These are phyloP conservation scores for Cucurbita ficifolia DNA, from an alignment of 306 rosid species.

Conservation along the genomic window DNA sequence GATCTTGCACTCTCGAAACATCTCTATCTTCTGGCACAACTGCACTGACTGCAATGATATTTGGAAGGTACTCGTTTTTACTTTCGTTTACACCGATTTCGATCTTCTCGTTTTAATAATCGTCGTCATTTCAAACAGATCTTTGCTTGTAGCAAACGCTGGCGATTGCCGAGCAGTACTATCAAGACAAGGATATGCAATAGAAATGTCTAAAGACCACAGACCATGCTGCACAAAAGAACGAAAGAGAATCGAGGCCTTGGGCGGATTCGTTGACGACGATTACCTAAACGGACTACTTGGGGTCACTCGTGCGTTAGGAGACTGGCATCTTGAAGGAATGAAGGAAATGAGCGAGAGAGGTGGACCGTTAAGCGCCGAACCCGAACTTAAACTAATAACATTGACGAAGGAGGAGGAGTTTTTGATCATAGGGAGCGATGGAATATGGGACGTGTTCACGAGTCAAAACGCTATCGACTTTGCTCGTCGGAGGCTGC, in stretches of 20 bases:
- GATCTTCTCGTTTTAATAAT: not conserved
- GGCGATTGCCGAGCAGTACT: slow-evolving; percentile 92
- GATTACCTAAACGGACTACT: slow-evolving; percentile 66
- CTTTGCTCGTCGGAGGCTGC: slow-evolving; percentile 64
- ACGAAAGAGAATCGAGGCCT: slow-evolving; percentile 50
- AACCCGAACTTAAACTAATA: slow-evolving; percentile 63
- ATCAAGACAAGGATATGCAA: slow-evolving; percentile 52
- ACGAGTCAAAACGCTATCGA: slow-evolving; percentile 71
- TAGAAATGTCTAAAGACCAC: slow-evolving; percentile 82
- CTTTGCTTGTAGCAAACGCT: slow-evolving; percentile 89
- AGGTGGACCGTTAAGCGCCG: slow-evolving; percentile 77
- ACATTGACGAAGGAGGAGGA: slow-evolving; percentile 71
- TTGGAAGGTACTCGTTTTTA: slow-evolving; percentile 49
- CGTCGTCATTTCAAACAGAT: slow-evolving; percentile 22
- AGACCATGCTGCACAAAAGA: slow-evolving; percentile 59
- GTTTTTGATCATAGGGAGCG: slow-evolving; percentile 79
- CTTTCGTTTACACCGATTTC: not conserved
- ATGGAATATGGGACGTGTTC: slow-evolving; percentile 87
- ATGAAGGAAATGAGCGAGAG: slow-evolving; percentile 54
- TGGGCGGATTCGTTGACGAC: slow-evolving; percentile 63
- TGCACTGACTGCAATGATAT: slow-evolving; percentile 83
- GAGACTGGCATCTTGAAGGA: slow-evolving; percentile 94
- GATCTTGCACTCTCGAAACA: slow-evolving; percentile 40
- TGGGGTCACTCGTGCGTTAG: slow-evolving; percentile 80
- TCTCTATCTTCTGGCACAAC: slow-evolving; percentile 85